Percentiles rank a stretch among this genome's conserved stretches.
phyloP scores from a whole-genome alignment of 1,139 yeast genomes.

The Hyphopichia fennica region DNA sequence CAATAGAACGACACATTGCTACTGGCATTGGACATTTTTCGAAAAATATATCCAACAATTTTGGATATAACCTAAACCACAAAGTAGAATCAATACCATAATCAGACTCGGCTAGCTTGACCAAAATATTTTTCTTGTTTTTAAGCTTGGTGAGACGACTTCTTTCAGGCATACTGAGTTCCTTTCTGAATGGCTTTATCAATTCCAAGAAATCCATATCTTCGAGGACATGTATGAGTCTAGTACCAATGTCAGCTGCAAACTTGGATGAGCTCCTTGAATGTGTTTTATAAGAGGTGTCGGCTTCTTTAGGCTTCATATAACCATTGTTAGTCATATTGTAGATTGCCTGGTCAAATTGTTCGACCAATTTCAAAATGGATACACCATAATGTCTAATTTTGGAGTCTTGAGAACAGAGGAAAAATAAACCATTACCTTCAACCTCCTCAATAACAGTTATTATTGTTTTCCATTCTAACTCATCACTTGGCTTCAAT shows the following conservation, averaged over 20 bases:
- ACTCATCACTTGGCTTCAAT: conserved; percentile 55
- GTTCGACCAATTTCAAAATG: conserved; percentile 72
- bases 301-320: background rate
- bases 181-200: conserved; percentile 57
- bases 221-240: conserved; percentile 78
- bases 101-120: conserved; percentile 82
- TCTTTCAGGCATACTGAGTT: conserved; percentile 79
- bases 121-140: conserved; percentile 61
- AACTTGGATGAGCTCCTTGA: conserved; percentile 66
- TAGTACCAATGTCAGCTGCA: conserved; percentile 76
- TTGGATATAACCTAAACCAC: conserved; percentile 90
- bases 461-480: conserved; percentile 76
- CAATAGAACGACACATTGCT: conserved; percentile 90
- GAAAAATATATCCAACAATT: conserved; percentile 67
- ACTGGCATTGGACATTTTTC: conserved; percentile 89
- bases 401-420: conserved; percentile 83
- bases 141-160: conserved; percentile 67
- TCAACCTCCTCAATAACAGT: conserved; percentile 91
- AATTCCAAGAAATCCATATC: conserved; percentile 67
- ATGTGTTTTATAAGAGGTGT: conserved; percentile 34
- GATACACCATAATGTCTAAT: conserved; percentile 74
- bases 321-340: conserved; percentile 37
- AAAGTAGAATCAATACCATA: conserved; percentile 94
- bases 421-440: conserved; percentile 89
- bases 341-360: conserved; percentile 79